Evolutionary conservation across 257 asterid species (phyloP).

Genomic region (Solanum habrochaites): DNA sequence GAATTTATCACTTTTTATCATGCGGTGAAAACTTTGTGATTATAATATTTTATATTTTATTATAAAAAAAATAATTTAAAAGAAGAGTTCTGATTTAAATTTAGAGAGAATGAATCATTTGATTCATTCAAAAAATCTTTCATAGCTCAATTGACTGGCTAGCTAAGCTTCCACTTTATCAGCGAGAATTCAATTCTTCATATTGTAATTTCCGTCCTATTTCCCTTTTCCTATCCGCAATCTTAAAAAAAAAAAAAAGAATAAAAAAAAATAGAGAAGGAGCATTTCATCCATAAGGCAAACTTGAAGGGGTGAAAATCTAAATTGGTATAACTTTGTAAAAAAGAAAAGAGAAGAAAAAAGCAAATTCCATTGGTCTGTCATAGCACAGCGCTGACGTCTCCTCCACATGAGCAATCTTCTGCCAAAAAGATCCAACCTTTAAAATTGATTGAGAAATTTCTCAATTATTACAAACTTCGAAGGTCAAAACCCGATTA

Average conservation of each 20-base stretch:
- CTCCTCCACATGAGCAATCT: neutral
- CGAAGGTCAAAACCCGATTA: neutral
- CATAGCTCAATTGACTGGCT: neutral
- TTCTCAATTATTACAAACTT: neutral
- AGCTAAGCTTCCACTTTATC: neutral
- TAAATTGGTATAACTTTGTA: neutral
- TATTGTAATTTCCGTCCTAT: neutral
- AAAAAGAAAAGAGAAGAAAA: neutral
- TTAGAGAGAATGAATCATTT: neutral
- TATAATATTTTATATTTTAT: too few species aligned
- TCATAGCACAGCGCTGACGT: neutral
- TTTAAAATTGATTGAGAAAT: neutral
- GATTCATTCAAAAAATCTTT: neutral
- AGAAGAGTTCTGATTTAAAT: fast-evolving
- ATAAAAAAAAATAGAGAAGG: neutral
- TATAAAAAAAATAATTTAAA: too few species aligned
- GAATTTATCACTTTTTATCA: neutral
- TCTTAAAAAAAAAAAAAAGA: neutral
- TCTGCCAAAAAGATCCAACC: neutral
- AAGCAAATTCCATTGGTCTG: neutral
- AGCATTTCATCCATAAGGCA: neutral
- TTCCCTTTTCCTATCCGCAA: neutral
- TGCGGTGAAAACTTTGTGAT: too few species aligned
- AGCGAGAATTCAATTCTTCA: neutral
- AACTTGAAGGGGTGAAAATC: neutral